A percentile compares a stretch with the other conserved stretches of the same genome.
These are phyloP conservation scores for Trichophyton mentagrophytes DNA, from an alignment of 2,329 filamentous ascomycete species.

Conservation along the genomic window DNA sequence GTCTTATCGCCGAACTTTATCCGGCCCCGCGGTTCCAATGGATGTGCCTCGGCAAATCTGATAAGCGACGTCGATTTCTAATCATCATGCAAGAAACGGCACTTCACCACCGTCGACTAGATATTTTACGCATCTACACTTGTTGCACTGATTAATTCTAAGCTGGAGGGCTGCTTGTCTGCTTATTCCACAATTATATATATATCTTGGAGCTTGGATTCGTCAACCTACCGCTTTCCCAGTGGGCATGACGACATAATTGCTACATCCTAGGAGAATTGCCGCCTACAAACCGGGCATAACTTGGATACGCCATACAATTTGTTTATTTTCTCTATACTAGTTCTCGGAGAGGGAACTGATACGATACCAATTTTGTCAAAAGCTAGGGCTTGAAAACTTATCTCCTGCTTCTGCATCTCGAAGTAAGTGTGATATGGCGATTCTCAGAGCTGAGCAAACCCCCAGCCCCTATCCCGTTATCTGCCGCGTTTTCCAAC, in stretches of 20 bases:
- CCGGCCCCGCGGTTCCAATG: neutral
- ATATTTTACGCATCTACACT: neutral
- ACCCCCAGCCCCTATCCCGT: neutral
- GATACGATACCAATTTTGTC: neutral
- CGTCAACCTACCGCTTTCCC: too few species aligned
- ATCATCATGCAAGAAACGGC: neutral
- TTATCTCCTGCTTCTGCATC: neutral
- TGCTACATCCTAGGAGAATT: too few species aligned
- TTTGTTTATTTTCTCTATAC: neutral
- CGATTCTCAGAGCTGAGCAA: neutral
- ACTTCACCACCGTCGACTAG: neutral
- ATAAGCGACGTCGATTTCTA: neutral
- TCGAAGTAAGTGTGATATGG: neutral
- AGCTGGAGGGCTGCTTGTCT: too few species aligned
- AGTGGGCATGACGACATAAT: too few species aligned
- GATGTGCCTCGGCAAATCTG: conserved; percentile 1
- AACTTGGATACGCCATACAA: neutral
- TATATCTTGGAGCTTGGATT: too few species aligned
- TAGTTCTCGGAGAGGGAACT: neutral
- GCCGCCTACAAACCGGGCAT: neutral
- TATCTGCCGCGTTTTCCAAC: neutral
- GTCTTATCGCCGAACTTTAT: neutral
- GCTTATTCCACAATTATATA: too few species aligned
- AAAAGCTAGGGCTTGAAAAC: neutral
- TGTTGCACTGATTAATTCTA: too few species aligned